Base-by-base conservation (phyloP, 2,329 filamentous ascomycete species). In the Lanzia echinophila region DNA sequence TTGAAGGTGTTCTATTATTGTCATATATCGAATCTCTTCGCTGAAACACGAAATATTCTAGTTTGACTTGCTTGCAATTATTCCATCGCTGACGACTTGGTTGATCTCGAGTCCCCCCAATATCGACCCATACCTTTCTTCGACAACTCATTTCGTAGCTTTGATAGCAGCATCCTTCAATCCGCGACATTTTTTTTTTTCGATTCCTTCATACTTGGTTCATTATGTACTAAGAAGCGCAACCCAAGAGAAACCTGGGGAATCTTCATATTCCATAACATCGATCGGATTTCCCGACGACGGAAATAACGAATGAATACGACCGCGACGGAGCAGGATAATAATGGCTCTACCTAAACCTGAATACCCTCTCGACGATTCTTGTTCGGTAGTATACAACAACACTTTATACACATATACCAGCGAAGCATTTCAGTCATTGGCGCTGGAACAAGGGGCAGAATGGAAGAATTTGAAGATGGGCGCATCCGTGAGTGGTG, bases 401-500 rank as follows among this genome's bases (percentile, higher is more conserved):
- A 84, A 90, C 69, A 90, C 84, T 12, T 81, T 97, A 50, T 97
- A 95, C 73, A 84, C 87, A 44, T 95, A 89, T 69, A 88, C 89
- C 6, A 72, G 82, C 8, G 72, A 81, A 45, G 87, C 83, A 28
- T 91, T 97, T 63, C 81, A 90, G 68, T 86, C 87, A 8, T 71
- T 97, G 60, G 71, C 77, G 12, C 72, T 97, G 59, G 72, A 79
- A 58, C 71, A 83, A 60, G 87, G 87, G 48, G 87, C 83, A 47
- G 71, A 81, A 71, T 96, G 92, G 92, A 73, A 79, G 59, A 68
- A 76, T 60, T 69, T 94, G 61, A 65, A 77, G 1, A 78, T 78
- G 67, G 89, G 88, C 47, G 78, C 84, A 57, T 74, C 83, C 17
- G 87, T 96, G 20, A 83, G 81, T 1, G 88, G 87, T 44, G 88